A percentile compares a stretch with the other conserved stretches of the same genome.
These are phyloP conservation scores for Nicotiana paniculata DNA, from an alignment of 257 asterid species.

Conservation along the genomic window DNA sequence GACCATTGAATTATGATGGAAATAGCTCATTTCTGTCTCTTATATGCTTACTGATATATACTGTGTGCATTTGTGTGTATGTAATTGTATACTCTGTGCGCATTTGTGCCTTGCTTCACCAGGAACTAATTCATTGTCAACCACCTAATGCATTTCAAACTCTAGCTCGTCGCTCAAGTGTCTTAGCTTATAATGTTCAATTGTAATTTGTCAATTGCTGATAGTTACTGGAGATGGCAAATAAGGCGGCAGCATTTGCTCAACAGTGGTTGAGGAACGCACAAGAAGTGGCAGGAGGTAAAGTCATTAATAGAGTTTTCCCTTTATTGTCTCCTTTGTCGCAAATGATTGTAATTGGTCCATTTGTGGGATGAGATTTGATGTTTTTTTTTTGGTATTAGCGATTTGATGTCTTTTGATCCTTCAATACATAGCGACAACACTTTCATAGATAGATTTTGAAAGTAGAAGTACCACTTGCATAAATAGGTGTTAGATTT, in stretches of 20 bases:
- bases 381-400: neutral
- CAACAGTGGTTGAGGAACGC: conserved; percentile 72
- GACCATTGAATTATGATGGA: neutral
- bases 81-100: neutral
- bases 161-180: neutral
- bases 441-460: neutral
- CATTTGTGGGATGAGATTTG: neutral
- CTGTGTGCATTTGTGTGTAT: neutral
- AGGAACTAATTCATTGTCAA: neutral
- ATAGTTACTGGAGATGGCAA: conserved; percentile 71
- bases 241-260: conserved; percentile 59
- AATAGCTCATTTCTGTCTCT: neutral
- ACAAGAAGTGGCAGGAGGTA: conserved; percentile 87
- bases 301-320: neutral
- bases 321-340: neutral
- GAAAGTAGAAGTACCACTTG: neutral
- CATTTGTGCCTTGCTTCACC: neutral
- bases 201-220: conserved; percentile 18
- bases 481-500: neutral
- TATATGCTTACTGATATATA: neutral
- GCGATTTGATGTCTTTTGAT: neutral
- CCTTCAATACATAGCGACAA: neutral
- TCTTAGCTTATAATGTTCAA: conserved; percentile 5
- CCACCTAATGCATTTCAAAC: neutral
- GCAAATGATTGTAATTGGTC: neutral